A percentile compares a stretch with the other conserved stretches of the same genome.
Conservation (phyloP, 495 filamentous ascomycete species). For the Aeminium ludgeri region DNA sequence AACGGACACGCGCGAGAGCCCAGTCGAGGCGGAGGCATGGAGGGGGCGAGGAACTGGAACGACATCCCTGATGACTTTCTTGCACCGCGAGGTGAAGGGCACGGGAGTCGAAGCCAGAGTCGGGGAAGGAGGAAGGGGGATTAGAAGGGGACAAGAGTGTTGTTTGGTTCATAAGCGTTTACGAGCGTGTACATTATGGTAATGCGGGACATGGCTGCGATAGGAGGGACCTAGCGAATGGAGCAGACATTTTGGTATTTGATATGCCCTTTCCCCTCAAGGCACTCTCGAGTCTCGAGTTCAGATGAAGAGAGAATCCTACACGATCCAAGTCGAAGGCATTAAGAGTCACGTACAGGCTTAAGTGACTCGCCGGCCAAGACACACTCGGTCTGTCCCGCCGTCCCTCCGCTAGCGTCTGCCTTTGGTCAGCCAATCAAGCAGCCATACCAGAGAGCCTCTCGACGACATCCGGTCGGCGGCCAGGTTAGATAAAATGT, state of each 20-base stretch:
- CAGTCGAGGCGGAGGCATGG: too few species aligned
- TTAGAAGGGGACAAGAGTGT: constrained; percentile 3
- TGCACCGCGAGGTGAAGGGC: constrained; percentile 9
- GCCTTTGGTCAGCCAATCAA: too few species aligned
- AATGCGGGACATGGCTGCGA: neutral
- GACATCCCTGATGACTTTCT: constrained; percentile 25
- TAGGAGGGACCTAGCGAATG: neutral
- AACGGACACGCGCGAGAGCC: neutral
- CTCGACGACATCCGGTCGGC: too few species aligned
- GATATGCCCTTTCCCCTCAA: neutral
- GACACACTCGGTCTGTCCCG: too few species aligned
- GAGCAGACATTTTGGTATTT: neutral
- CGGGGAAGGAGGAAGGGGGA: constrained; percentile 13
- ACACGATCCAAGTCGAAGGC: too few species aligned
- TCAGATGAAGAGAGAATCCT: too few species aligned
- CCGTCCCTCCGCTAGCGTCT: too few species aligned
- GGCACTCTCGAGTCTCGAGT: neutral
- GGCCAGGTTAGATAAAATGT: too few species aligned
- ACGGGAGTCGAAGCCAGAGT: constrained; percentile 1
- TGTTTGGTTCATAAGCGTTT: neutral
- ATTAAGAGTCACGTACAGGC: too few species aligned
- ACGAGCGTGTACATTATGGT: too few species aligned
- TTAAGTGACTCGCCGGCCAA: too few species aligned
- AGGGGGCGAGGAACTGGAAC: constrained; percentile 21
- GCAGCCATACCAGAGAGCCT: too few species aligned